Base-by-base conservation (phyloP, 2,329 filamentous ascomycete species). In the Colletotrichum falcatum region DNA sequence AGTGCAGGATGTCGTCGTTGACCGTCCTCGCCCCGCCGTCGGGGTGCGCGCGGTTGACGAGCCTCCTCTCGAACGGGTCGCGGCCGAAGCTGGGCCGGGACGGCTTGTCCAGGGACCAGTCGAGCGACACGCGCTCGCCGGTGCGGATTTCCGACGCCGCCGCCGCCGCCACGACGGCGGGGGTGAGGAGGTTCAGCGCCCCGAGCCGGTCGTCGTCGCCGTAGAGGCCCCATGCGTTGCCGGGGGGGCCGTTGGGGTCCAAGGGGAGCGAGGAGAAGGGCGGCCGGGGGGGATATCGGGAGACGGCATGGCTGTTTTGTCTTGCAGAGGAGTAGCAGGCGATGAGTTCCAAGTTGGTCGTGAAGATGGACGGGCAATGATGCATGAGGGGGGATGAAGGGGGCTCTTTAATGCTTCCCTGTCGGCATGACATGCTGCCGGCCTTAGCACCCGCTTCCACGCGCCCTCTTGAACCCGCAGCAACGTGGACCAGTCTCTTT, bases 191-290 rank as follows among this genome's bases (percentile, higher is more conserved):
- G 75, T 89, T 89, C 1, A 89, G 79, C 74, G 84, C 87, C 30
- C 87, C 87, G 14, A 87, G 79, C 72, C 88, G 79, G 69, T 89
- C 87, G 3, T 79, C 66, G 6, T 79, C 74, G 3, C 86, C 87
- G 71, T 86, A 88, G 5, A 87, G 82, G 0, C 86, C 86, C 87
- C 87, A 89, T 7, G 87, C 85, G 66, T 89, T 89, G 9, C 85
- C 84, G 3, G 77, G 80, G 8, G 86, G 86, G 0, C 85, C 86
- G 66, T 81, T 76, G 56, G 84, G 83, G 66, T 82, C 81, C 1
- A 89, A 80, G 0, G 86, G 86, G 0, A 89, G 83, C 3, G 81
- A 68, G 12, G 60, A 71, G 60, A 71, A 71, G 5, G 69, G 65
- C 23, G 69, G 69, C 9, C 69, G 1, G 37, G n/a, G 9, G 46